Evolutionary conservation across 2,329 filamentous ascomycete species (phyloP), one percentile per base, ranked within the genome.

Genomic region (Neofusicoccum cordaticola): DNA sequence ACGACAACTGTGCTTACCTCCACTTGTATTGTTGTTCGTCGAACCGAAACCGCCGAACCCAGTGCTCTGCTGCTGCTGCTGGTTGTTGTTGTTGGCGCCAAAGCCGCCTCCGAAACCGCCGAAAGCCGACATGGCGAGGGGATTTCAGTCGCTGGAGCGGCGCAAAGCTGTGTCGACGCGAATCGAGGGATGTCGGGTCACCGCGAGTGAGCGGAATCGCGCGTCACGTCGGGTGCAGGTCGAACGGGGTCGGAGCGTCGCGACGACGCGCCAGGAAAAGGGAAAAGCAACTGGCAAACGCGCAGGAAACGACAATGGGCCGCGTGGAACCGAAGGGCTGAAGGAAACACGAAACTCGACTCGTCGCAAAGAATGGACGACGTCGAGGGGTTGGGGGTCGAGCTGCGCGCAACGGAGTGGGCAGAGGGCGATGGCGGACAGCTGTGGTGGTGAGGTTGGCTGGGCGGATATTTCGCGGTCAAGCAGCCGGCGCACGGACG

Each of bases 11-110:
- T 45, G 58, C 64, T 65, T 62, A 65, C 64, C 64, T 65, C 53
- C 56, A 31, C 53, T 11, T 63, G 77, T 75, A 19, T 39, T 45
- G 66, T 73, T 77, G 60, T 71, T 78, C 64, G 72, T 76, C 51
- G 78, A 73, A 69, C 80, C 80, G 71, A 82, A 83, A 71, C 80
- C 80, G 74, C 68, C 72, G 64, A 74, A 75, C 63, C 67, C 63
- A 41, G 64, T 62, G 74, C 78, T 72, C 72, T 72, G 68, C 27
- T 31, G 27, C 60, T 74, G 71, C 22, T 75, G 71, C 71, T 72
- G 68, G 56, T 74, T 71, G 31, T 76, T 71, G 56, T 73, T 73
- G 65, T 73, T 74, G 19, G 74, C 70, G 11, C 75, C 76, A 41
- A 79, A 78, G 5, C 70, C 67, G 27, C 78, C 64, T 17, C 78